Evolutionary conservation across 1,139 yeast species (phyloP), one percentile per base, ranked within the genome.

Genomic region (Tardiomyces depauwii): DNA sequence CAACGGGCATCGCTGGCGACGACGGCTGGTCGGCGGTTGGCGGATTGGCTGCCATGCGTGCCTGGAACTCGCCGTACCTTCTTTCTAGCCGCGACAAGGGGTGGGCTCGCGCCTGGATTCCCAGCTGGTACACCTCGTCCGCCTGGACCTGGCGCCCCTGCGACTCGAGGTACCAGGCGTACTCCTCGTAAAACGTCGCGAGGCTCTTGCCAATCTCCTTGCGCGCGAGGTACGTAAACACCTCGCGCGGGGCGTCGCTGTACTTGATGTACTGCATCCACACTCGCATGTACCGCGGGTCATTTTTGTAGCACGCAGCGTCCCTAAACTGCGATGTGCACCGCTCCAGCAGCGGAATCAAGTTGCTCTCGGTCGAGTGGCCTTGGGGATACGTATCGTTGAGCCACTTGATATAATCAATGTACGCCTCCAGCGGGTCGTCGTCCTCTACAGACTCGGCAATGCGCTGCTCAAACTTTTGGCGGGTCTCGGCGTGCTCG

Each of bases 241-340:
- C 72, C 47, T 85, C 94, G 39, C 74, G 65, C 0, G 93, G 91
- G 4, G 80, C 71, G 52, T 84, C 91, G 1, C 84, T 76, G 55
- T 77, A 80, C 21, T 72, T 73, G 19, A 82, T 77, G 59, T 84
- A 86, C 50, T 78, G 80, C 44, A 89, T 65, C 96, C 98, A 91
- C 0, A 88, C 72, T 51, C 73, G 74, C 45, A 91, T 65, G 60
- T 85, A 89, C 44, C 96, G 66, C 0, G 88, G 77, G 59, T 89
- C 96, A 60, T 89, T 83, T 51, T 79, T 81, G 62, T 88, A 89
- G 53, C 76, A 77, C 1, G 66, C 61, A 23, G 73, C 72, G 55
- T 83, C 88, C 54, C 82, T 70, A 58, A 87, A 86, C 52, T 72
- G 71, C 33, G 80, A 74, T 0, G 95, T 80, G 53, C 94, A 82